Percentiles rank a stretch among this genome's conserved stretches.
phyloP scores from a whole-genome alignment of 345 rosid genomes.

The Eucalyptus regnans region DNA sequence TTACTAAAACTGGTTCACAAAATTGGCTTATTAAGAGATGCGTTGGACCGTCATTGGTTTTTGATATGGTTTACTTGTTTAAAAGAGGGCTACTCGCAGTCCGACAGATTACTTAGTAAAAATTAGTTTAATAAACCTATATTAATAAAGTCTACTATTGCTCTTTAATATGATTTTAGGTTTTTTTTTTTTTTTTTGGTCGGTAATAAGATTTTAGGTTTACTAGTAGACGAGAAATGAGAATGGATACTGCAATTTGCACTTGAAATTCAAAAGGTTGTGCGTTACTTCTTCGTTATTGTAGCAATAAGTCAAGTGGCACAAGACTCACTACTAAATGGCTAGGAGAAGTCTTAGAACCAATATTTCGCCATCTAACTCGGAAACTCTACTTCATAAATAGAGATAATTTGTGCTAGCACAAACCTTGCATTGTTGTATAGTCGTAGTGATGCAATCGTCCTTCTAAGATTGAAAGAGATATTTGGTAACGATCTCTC shows the following conservation, averaged over 20 bases:
- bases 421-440: too few relatives aligned
- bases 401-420: too few relatives aligned
- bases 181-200: too few relatives aligned
- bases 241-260: not conserved
- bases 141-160: not conserved
- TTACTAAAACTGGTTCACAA: not conserved
- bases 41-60: not conserved
- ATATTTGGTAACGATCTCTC: fast-evolving
- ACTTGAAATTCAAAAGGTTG: not conserved
- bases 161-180: not conserved
- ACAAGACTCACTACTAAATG: not conserved
- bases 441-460: too few relatives aligned
- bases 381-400: too few relatives aligned
- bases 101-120: not conserved
- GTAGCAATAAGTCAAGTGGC: not conserved
- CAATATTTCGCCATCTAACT: fast-evolving
- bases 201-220: not conserved
- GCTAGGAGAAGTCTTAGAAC: not conserved
- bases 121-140: not conserved
- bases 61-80: not conserved
- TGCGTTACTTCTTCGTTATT: fast-evolving
- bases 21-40: not conserved
- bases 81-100: not conserved
- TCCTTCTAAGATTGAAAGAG: fast-evolving
- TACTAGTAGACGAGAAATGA: not conserved